phyloP scores from a whole-genome alignment of 257 asterid species.

The Solanum chmielewskii region DNA sequence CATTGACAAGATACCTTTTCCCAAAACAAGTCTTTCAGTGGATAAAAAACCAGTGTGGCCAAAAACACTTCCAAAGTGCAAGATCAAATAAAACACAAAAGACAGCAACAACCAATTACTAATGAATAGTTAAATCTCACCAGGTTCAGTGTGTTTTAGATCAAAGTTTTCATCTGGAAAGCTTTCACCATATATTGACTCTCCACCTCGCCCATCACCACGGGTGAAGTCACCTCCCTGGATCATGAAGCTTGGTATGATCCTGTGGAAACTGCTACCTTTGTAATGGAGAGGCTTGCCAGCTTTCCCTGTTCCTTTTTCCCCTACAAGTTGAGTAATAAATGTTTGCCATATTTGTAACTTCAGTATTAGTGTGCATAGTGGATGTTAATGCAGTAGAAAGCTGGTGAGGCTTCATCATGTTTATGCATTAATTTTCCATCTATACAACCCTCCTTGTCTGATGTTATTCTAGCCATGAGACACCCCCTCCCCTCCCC shows the following conservation, averaged over 20 bases:
- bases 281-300: conserved; percentile 75
- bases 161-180: conserved; percentile 83
- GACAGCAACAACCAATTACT: background rate
- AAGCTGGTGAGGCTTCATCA: background rate
- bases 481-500: background rate
- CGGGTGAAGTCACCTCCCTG: conserved; percentile 94
- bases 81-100: background rate
- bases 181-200: conserved; percentile 61
- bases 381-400: background rate
- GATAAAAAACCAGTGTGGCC: background rate
- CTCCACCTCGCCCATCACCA: conserved; percentile 96
- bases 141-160: conserved; percentile 75
- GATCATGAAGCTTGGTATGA: conserved; percentile 91
- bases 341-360: background rate
- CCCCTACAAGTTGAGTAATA: conserved; percentile 38
- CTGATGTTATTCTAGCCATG: background rate
- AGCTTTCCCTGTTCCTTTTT: conserved; percentile 70
- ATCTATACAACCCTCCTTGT: background rate
- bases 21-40: background rate
- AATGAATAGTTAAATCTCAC: conserved; percentile 21
- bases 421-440: background rate
- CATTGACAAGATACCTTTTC: conserved; percentile 74
- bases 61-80: background rate
- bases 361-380: background rate
- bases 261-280: conserved; percentile 81